A percentile compares a stretch with the other conserved stretches of the same genome.
phyloP scores from a whole-genome alignment of 2,329 filamentous ascomycete genomes.

The Plectosphaerella cucumerina region DNA sequence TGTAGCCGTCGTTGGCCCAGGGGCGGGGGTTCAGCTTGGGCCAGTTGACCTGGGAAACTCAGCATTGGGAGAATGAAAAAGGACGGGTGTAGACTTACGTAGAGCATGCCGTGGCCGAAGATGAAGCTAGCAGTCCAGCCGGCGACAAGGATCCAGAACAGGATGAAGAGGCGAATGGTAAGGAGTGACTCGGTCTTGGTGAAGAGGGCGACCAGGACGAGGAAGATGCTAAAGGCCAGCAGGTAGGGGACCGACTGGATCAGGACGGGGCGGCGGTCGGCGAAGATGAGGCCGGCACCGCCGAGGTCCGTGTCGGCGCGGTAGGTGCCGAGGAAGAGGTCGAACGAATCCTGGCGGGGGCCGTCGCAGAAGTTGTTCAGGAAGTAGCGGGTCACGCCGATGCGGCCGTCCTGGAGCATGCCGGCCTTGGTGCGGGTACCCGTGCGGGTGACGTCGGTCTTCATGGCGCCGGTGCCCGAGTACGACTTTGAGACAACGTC shows the following conservation, averaged over 20 bases:
- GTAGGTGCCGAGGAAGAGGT: constrained; percentile 87
- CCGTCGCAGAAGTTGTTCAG: constrained; percentile 95
- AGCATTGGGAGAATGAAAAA: constrained; percentile 3
- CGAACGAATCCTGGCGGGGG: constrained; percentile 90
- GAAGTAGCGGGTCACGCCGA: constrained; percentile 84
- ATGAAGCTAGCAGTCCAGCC: constrained; percentile 76
- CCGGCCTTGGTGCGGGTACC: constrained; percentile 84
- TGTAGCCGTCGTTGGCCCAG: constrained; percentile 82
- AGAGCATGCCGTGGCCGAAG: constrained; percentile 81
- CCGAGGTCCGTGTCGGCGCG: constrained; percentile 71
- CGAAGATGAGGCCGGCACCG: constrained; percentile 65
- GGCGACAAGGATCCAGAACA: constrained; percentile 71
- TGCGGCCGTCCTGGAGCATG: constrained; percentile 79
- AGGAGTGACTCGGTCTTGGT: constrained; percentile 71
- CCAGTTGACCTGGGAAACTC: constrained; percentile 78
- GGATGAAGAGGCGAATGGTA: constrained; percentile 74
- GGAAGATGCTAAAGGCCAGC: constrained; percentile 78
- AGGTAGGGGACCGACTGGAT: constrained; percentile 95
- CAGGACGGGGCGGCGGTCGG: constrained; percentile 77
- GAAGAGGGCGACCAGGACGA: constrained; percentile 70
- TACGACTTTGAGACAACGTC: constrained; percentile 92
- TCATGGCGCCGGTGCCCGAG: constrained; percentile 93
- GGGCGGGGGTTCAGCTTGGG: constrained; percentile 89
- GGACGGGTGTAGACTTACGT: constrained; percentile 58
- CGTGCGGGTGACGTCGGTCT: constrained; percentile 96